These are phyloP conservation scores for Phaeoacremonium minimum DNA, from an alignment of 2,329 filamentous ascomycete genomes.

Conservation along the genomic window DNA sequence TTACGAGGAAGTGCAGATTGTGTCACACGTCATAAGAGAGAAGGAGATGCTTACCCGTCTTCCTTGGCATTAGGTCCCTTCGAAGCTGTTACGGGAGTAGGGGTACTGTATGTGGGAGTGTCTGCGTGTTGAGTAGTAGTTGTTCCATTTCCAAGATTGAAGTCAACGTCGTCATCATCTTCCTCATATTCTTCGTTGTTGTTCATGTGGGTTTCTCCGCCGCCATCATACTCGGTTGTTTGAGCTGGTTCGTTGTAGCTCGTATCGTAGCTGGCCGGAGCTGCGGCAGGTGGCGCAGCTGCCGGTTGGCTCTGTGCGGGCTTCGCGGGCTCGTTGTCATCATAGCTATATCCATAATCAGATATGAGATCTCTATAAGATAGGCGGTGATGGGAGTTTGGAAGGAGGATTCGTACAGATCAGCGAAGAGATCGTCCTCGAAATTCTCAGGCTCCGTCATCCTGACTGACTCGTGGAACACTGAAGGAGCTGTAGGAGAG, in stretches of 20 bases:
- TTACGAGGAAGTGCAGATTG: no score
- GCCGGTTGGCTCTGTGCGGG: slow-evolving; percentile 21
- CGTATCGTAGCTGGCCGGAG: slow-evolving; percentile 20
- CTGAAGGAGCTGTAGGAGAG: no score
- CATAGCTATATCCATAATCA: slow-evolving; percentile 42
- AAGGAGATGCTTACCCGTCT: slow-evolving; percentile 94
- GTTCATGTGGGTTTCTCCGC: slow-evolving; percentile 32
- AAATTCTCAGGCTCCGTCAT: slow-evolving; percentile 76
- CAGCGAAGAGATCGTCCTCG: slow-evolving; percentile 87
- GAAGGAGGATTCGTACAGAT: slow-evolving; percentile 63
- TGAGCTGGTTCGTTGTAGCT: slow-evolving; percentile 18
- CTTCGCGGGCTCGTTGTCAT: slow-evolving; percentile 54
- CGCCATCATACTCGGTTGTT: slow-evolving; percentile 5
- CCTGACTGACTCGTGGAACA: no score
- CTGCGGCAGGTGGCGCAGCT: slow-evolving; percentile 13
- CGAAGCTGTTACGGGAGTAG: slow-evolving; percentile 20
- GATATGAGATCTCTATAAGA: not conserved
- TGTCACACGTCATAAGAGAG: no score
- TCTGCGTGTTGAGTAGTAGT: slow-evolving; percentile 18
- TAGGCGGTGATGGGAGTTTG: not conserved
- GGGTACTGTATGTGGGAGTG: slow-evolving; percentile 21
- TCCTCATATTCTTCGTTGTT: slow-evolving; percentile 32
- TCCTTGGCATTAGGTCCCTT: slow-evolving; percentile 73
- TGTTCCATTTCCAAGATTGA: slow-evolving; percentile 41
- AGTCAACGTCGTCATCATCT: slow-evolving; percentile 51